Base-by-base conservation (phyloP, 1,284 basidiomycete species). In the Mycosarcoma mackinlayi region DNA sequence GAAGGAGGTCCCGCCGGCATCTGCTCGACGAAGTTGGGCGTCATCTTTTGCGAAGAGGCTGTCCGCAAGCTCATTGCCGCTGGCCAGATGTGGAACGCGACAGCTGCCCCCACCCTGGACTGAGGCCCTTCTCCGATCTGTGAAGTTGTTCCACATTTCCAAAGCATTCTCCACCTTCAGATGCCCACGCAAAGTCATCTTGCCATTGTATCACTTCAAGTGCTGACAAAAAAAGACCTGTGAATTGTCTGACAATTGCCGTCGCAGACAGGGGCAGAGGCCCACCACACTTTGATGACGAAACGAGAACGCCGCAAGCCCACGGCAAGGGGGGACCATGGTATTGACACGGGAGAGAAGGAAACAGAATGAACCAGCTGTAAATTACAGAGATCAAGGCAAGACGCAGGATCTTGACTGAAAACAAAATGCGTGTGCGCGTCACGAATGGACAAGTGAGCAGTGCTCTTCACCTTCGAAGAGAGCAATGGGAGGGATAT, bases 1-100 rank as follows among this genome's bases (percentile, higher is more conserved):
- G 21, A 58, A 23, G 74, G 74, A 9, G 69, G 62, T 6, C 63
- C 74, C 1, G 63, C 61, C 0, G 75, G 75, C 0, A 59, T 77
- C 30, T 77, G 75, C 39, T 72, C 57, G 14, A 66, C 66, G 10
- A 41, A 56, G 41, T 45, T 68, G 55, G 75, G 75, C 13, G 58
- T 60, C 47, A 58, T 75, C 23, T 77, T 69, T 41, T 77, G 75
- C 50, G 45, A 70, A 39, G 75, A 77, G 49, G 69, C 68, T 11
- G 66, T 77, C 11, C 42, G 70, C 25, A 77, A 77, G 42, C 44
- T 77, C 6, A 46, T 77, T 18, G 73, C 61, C 16, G 64, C 68
- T 13, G 73, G 64, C 13, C 65, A 73, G 47, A 57, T 68, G 44
- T 63, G 55, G 56, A 62, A 69, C 19, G 35, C 41, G 35, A 58